Evolutionary conservation across 2,329 filamentous ascomycete genomes (phyloP).

Genomic region (Clarireedia sp.): DNA sequence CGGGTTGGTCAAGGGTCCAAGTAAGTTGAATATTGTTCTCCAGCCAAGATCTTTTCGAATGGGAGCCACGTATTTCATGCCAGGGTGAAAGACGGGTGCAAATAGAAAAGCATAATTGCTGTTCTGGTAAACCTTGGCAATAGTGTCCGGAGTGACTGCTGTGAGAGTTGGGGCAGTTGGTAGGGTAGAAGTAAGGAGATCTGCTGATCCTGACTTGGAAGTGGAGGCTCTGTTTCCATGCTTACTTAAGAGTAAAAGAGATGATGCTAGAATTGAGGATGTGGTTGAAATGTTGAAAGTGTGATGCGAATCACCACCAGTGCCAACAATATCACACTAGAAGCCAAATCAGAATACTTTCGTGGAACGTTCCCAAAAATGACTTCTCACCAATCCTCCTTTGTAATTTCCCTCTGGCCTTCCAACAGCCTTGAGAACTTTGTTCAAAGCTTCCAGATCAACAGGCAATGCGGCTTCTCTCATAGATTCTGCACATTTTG

Average conservation of each 20-base stretch:
- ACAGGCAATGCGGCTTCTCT: slow-evolving; percentile 67
- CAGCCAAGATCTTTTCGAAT: slow-evolving; percentile 84
- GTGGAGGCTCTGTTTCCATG: slow-evolving; percentile 95
- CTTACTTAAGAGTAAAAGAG: slow-evolving; percentile 79
- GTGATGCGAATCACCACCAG: slow-evolving; percentile 90
- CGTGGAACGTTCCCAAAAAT: background rate
- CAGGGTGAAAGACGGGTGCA: slow-evolving; percentile 91
- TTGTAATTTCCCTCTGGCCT: slow-evolving; percentile 65
- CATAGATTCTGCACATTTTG: slow-evolving; percentile 79
- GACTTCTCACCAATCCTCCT: slow-evolving; percentile 67
- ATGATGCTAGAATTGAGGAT: slow-evolving; percentile 82
- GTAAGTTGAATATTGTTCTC: slow-evolving; percentile 94
- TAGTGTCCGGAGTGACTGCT: slow-evolving; percentile 63
- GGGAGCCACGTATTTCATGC: slow-evolving; percentile 81
- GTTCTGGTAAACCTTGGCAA: slow-evolving; percentile 64
- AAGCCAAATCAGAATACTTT: slow-evolving; percentile 10
- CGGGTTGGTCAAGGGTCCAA: slow-evolving; percentile 88
- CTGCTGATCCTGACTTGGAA: slow-evolving; percentile 90
- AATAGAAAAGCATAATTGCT: slow-evolving; percentile 95
- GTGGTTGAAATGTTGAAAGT: slow-evolving; percentile 99
- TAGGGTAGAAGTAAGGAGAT: slow-evolving; percentile 70
- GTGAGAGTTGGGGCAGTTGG: slow-evolving; percentile 67
- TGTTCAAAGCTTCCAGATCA: slow-evolving; percentile 53
- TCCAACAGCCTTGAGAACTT: slow-evolving; percentile 52
- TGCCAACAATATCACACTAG: slow-evolving; percentile 88